phyloP scores from a whole-genome alignment of 31 red algal genomes.

The Porphyra umbilicalis region DNA sequence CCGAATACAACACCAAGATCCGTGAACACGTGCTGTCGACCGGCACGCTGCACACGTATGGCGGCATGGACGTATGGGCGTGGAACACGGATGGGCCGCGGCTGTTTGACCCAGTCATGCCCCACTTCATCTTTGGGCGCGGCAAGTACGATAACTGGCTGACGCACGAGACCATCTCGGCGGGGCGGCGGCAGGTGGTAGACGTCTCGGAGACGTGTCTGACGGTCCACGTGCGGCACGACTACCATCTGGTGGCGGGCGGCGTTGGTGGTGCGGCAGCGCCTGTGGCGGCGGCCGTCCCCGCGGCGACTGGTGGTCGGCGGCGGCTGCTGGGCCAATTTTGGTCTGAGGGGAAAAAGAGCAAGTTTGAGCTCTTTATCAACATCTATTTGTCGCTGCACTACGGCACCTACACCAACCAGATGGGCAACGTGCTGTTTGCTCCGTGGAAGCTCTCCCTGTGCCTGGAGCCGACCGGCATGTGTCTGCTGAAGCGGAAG shows the following conservation, averaged over 20 bases:
- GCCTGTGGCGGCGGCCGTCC: not conserved
- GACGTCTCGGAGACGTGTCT: slow-evolving; percentile 94
- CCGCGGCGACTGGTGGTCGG: not conserved
- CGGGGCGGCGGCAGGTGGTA: slow-evolving; percentile 77
- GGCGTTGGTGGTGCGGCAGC: not conserved
- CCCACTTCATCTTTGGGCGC: slow-evolving; percentile 98
- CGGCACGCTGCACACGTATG: slow-evolving; percentile 96
- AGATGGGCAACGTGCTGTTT: slow-evolving; percentile 94
- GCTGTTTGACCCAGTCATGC: slow-evolving; percentile 94
- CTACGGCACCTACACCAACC: slow-evolving; percentile 92
- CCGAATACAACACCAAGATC: slow-evolving; percentile 40
- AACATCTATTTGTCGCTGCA: slow-evolving; percentile 96
- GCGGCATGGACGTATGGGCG: slow-evolving; percentile 99
- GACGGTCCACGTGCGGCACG: slow-evolving; percentile 90
- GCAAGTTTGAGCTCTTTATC: slow-evolving; percentile 95
- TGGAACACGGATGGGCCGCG: slow-evolving; percentile 89
- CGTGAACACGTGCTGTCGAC: slow-evolving; percentile 68
- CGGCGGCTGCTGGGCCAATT: slow-evolving; percentile 56
- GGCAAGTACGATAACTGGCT: slow-evolving; percentile 99
- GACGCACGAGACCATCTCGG: slow-evolving; percentile 95
- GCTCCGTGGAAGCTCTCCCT: slow-evolving; percentile 93
- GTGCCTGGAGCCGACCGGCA: slow-evolving; percentile 81
- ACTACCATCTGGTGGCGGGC: slow-evolving; percentile 76
- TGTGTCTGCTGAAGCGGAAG: slow-evolving; percentile 87
- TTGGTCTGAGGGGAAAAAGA: slow-evolving; percentile 97